Percentiles rank a stretch among this genome's conserved stretches.
phyloP scores from a whole-genome alignment of 2,329 filamentous ascomycete species.

The Cercospora citrullina region DNA sequence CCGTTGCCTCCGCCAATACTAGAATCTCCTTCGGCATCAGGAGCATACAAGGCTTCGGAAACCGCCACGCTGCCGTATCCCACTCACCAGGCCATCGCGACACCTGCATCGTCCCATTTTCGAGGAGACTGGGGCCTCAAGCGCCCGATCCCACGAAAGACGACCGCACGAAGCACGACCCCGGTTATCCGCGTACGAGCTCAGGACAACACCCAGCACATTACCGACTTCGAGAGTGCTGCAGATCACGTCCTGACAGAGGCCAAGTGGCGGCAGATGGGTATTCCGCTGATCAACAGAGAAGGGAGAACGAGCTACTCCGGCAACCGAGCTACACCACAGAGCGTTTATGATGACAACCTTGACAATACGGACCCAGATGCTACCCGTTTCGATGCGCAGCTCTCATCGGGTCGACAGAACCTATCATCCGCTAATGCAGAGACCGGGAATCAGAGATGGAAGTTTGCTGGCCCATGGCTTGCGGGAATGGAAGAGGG shows the following conservation, averaged over 20 bases:
- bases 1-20: constrained; percentile 65
- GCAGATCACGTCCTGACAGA: constrained; percentile 78
- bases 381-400: constrained; percentile 10
- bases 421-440: neutral
- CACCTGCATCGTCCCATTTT: constrained; percentile 68
- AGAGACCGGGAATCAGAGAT: constrained; percentile 44
- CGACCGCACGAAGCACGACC: constrained; percentile 68
- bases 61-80: constrained; percentile 76
- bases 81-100: constrained; percentile 79
- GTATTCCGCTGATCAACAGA: constrained; percentile 65
- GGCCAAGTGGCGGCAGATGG: constrained; percentile 82
- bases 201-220: constrained; percentile 80
- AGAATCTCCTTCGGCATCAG: constrained; percentile 47
- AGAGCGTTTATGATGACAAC: constrained; percentile 45
- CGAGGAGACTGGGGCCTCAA: constrained; percentile 94
- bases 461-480: constrained; percentile 61
- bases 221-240: constrained; percentile 85
- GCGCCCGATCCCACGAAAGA: constrained; percentile 71
- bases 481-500: constrained; percentile 56
- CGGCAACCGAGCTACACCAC: constrained; percentile 8
- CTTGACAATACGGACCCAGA: constrained; percentile 47
- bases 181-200: constrained; percentile 74
- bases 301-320: constrained; percentile 28
- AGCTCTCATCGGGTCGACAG: neutral
- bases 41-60: constrained; percentile 58